These are phyloP conservation scores for Paramecium octaurelia DNA, from an alignment of 73 alveolate species.

Conservation along the genomic window DNA sequence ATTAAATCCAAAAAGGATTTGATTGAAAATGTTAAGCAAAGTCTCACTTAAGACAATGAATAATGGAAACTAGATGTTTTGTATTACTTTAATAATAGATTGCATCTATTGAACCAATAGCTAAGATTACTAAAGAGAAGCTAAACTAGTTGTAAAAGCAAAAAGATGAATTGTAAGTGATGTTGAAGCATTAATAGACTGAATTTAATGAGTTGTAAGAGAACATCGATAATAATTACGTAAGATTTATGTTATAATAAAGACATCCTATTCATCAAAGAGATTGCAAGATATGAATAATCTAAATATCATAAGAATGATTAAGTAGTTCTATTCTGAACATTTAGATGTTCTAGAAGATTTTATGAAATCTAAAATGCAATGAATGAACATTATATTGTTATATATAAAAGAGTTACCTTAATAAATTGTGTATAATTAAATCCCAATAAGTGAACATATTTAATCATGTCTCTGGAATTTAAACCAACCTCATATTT, in stretches of 20 bases:
- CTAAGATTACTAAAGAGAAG: background rate
- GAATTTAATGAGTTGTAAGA: background rate
- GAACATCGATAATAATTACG: background rate
- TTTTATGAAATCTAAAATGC: background rate
- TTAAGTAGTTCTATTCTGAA: background rate
- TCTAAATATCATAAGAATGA: background rate
- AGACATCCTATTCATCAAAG: background rate
- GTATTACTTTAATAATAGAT: background rate
- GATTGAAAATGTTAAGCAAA: background rate
- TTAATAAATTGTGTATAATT: too few species aligned
- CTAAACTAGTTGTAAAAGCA: background rate
- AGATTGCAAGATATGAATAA: background rate
- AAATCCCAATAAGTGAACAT: too few species aligned
- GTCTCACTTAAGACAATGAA: background rate
- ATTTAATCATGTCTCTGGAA: too few species aligned
- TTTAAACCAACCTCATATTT: too few species aligned
- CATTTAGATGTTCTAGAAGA: background rate
- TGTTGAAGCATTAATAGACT: background rate
- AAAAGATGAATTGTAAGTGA: background rate
- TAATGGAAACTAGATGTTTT: background rate
- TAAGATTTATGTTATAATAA: background rate
- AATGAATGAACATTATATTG: background rate
- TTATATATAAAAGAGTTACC: too few species aligned
- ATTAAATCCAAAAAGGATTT: background rate
- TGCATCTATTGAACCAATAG: background rate